phyloP scores from a whole-genome alignment of 177 flowering plant genomes.

The Vitis hybrid region DNA sequence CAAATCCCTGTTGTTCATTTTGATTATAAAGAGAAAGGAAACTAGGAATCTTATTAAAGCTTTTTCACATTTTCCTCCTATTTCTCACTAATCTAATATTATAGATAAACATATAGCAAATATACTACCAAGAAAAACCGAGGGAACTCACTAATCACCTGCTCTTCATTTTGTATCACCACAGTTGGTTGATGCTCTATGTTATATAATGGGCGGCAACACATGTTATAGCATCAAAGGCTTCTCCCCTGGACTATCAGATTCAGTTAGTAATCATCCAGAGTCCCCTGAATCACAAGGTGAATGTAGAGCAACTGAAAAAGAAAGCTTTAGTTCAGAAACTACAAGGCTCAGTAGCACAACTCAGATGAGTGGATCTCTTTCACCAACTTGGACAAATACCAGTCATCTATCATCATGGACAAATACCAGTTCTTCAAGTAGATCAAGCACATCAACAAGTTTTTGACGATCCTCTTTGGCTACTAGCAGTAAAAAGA shows the following conservation, averaged over 20 bases:
- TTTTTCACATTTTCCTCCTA: no score
- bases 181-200: slow-evolving; percentile 35
- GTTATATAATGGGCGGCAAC: slow-evolving; percentile 21
- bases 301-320: slow-evolving; percentile 16
- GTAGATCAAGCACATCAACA: slow-evolving; percentile 16
- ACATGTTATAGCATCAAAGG: slow-evolving; percentile 20
- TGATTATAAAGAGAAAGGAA: no score
- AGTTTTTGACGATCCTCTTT: slow-evolving; percentile 12
- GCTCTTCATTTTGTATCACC: slow-evolving; percentile 4
- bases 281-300: slow-evolving; percentile 21
- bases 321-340: slow-evolving; percentile 13
- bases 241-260: slow-evolving; percentile 35
- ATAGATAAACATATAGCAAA: no score
- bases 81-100: not conserved
- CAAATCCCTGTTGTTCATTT: no score
- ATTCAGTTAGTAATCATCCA: slow-evolving; percentile 19
- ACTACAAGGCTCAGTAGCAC: slow-evolving; percentile 15
- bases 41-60: no score
- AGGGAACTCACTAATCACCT: not conserved
- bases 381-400: slow-evolving; percentile 23
- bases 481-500: not conserved
- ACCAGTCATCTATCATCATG: slow-evolving; percentile 21
- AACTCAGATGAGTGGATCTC: slow-evolving; percentile 14
- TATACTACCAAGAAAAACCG: not conserved
- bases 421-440: slow-evolving; percentile 11